Evolutionary conservation across 2,329 filamentous ascomycete species (phyloP).

Genomic region (Fusarium irregulare): DNA sequence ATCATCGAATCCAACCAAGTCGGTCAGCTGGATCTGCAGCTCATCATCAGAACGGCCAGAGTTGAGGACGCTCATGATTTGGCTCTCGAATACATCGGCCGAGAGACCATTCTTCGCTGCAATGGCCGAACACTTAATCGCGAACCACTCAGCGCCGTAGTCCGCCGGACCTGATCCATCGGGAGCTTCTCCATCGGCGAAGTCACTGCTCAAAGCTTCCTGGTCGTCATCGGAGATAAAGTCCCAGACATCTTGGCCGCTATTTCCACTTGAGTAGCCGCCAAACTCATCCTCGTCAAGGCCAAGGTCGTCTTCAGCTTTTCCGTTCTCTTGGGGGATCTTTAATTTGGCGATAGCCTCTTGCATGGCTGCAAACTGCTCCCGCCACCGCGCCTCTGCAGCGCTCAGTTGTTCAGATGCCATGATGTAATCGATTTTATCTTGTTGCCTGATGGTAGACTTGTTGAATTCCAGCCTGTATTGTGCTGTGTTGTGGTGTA

Average conservation of each 20-base stretch:
- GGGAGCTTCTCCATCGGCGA: conserved; percentile 60
- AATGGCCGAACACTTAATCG: conserved; percentile 73
- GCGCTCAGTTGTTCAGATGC: conserved; percentile 51
- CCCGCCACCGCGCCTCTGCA: conserved; percentile 78
- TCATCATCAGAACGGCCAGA: conserved; percentile 81
- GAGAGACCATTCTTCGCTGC: conserved; percentile 75
- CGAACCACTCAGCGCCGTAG: conserved; percentile 77
- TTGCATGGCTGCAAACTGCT: conserved; percentile 87
- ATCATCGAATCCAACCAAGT: conserved; percentile 92
- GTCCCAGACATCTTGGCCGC: conserved; percentile 90
- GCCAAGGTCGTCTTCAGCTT: conserved; percentile 56
- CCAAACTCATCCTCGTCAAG: conserved; percentile 74
- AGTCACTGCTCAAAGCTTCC: conserved; percentile 73
- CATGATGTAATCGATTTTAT: conserved; percentile 45
- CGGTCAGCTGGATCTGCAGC: conserved; percentile 88
- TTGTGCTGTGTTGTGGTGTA: not conserved
- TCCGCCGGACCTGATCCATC: conserved; percentile 45
- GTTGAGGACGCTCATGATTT: conserved; percentile 79
- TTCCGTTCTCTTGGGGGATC: conserved; percentile 54
- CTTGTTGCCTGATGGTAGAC: not conserved
- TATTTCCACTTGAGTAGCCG: conserved; percentile 66
- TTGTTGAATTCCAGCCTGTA: not conserved
- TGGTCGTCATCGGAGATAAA: conserved; percentile 82
- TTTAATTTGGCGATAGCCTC: conserved; percentile 81
- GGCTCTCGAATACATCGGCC: conserved; percentile 76